Base-by-base conservation (phyloP, 129 eudicot genomes). In the Helianthus tuberosus region DNA sequence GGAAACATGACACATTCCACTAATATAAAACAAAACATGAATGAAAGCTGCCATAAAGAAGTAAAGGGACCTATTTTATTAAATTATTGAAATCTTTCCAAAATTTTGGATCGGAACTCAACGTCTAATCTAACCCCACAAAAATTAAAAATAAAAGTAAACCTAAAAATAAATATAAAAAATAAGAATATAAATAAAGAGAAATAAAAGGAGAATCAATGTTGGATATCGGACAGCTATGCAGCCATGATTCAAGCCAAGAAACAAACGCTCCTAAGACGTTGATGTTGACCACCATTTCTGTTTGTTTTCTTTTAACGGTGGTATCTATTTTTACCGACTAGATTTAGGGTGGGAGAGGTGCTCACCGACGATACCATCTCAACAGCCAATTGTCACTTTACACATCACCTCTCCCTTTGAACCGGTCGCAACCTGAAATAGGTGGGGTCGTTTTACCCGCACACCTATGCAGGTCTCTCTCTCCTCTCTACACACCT, bases 21-120 rank as follows among this genome's bases (percentile, higher is more conserved):
- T 79, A 78, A 75, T 73, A 80, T 39, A 74, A 75, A 84, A 60
- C 85, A 72, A 82, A 72, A 72, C 52, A 73, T 65, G 73, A 79
- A 79, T 47, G 76, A 84, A 80, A 86, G 89, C 89, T 84, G 90
- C 85, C 85, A 83, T 80, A 46, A 71, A 70, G 74, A 81, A 70
- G 41, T 69, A 68, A 79, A 66, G 73, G 77, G 77, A 70, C 69
- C 73, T 60, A 76, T 74, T 47, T 72, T 75, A 70, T 44, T 66
- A 52, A 57, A 53, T 59, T 72, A 77, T 63, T 80, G 15, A 61
- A 66, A 74, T 76, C 60, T 67, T 50, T 73, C 38, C 60, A 35
- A 75, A 60, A 65, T 54, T 65, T 75, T 36, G 50, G 53, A 74
- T 74, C 53, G 23, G 72, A 72, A 43, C 76, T 47, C 72, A 73